Evolutionary conservation across 1,139 yeast genomes (phyloP).

Genomic region (Lodderomyces margitis): DNA sequence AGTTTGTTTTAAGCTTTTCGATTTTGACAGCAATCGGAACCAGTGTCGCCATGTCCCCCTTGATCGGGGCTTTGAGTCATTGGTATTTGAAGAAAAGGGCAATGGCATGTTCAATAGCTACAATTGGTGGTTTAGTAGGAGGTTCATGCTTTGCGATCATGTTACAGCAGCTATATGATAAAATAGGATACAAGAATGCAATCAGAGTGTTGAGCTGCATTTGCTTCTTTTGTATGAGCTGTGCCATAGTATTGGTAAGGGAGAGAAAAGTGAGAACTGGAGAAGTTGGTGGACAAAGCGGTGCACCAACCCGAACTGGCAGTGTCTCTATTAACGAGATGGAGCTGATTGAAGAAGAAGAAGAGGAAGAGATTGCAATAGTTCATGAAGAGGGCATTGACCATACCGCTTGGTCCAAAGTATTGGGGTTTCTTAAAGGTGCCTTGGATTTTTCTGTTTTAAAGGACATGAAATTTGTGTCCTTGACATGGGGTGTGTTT

Average conservation of each 20-base stretch:
- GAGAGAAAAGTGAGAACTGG: conserved; percentile 30
- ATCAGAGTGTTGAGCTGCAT: conserved; percentile 55
- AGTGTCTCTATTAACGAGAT: background rate
- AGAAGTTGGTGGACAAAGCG: background rate
- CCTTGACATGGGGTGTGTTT: conserved; percentile 42
- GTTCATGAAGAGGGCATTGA: background rate
- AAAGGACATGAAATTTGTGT: conserved; percentile 38
- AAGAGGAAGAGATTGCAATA: background rate
- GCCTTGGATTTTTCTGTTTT: conserved; percentile 42
- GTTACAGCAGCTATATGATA: conserved; percentile 44
- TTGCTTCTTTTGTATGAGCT: conserved; percentile 36
- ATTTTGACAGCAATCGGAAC: conserved; percentile 56
- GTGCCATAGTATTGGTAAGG: conserved; percentile 40
- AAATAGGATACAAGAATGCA: conserved; percentile 62
- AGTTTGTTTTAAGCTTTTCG: conserved; percentile 59
- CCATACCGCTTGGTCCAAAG: background rate
- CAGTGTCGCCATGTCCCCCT: conserved; percentile 57
- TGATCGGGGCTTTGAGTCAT: conserved; percentile 59
- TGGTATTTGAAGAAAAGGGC: conserved; percentile 60
- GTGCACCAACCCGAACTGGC: too few relatives aligned
- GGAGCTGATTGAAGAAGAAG: background rate
- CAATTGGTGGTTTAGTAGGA: conserved; percentile 63
- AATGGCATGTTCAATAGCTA: conserved; percentile 54
- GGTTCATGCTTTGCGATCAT: conserved; percentile 59
- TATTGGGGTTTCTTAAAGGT: conserved; percentile 21